These are phyloP conservation scores for Cadophora sp. DNA, from an alignment of 2,329 filamentous ascomycete species.

Conservation along the genomic window DNA sequence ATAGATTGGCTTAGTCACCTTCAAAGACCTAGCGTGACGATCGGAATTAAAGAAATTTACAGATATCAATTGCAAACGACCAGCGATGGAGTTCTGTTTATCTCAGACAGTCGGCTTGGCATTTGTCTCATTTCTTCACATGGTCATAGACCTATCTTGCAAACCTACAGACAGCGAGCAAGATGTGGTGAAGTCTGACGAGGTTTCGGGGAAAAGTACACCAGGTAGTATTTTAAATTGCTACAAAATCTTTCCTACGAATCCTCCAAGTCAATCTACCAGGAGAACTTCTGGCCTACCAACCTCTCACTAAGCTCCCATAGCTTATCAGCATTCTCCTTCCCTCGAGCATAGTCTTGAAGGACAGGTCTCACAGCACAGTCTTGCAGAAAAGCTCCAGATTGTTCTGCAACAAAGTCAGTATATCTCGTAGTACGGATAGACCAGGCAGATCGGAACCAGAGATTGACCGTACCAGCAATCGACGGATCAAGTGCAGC, in stretches of 20 bases:
- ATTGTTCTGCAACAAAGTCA: slow-evolving; percentile 11
- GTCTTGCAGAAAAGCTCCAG: slow-evolving; percentile 24
- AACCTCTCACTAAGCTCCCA: slow-evolving; percentile 32
- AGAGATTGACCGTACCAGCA: slow-evolving; percentile 28
- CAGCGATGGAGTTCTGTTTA: background rate
- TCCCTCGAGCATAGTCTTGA: slow-evolving; percentile 20
- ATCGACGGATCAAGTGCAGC: slow-evolving; percentile 48
- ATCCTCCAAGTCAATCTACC: background rate
- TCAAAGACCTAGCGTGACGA: background rate
- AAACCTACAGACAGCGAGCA: background rate
- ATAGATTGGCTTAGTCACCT: slow-evolving; percentile 6
- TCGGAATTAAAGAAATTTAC: background rate
- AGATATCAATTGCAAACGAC: background rate
- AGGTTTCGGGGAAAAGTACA: too few relatives aligned
- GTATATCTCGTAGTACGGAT: background rate
- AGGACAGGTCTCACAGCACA: slow-evolving; percentile 18
- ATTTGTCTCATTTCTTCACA: background rate
- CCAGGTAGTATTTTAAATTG: too few relatives aligned
- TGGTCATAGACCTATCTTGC: background rate
- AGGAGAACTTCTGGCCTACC: slow-evolving; percentile 47
- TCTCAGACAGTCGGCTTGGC: background rate
- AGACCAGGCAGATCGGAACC: background rate
- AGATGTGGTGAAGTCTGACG: too few relatives aligned
- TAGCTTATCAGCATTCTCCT: slow-evolving; percentile 30
- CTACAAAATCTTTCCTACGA: too few relatives aligned